A percentile compares a stretch with the other conserved stretches of the same genome.
Conservation (phyloP, 352 stramenopile genomes). For the Discostella stelligera region DNA sequence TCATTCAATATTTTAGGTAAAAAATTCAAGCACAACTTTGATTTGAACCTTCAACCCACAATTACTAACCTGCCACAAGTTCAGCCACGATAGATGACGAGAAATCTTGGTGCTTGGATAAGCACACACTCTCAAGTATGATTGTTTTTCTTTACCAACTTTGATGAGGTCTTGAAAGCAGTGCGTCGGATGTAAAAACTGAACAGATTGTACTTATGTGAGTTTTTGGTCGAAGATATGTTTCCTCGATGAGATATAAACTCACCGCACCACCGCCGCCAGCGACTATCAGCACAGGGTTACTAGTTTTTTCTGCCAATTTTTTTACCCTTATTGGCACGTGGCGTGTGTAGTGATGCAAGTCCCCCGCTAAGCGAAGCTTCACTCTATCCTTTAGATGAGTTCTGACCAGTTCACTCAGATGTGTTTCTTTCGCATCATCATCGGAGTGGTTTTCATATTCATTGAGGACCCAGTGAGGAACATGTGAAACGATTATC, state of each 20-base stretch:
- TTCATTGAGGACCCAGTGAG: slow-evolving; percentile 88
- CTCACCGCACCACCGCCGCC: slow-evolving; percentile 85
- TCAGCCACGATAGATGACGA: slow-evolving; percentile 52
- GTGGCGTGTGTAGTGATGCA: slow-evolving; percentile 92
- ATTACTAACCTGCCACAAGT: slow-evolving; percentile 49
- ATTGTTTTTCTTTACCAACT: slow-evolving; percentile 59
- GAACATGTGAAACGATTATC: slow-evolving; percentile 89
- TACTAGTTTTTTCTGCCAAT: slow-evolving; percentile 11
- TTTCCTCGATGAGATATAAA: not conserved
- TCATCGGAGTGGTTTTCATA: slow-evolving; percentile 82
- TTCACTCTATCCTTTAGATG: slow-evolving; percentile 61
- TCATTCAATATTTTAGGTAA: not conserved
- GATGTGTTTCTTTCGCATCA: slow-evolving; percentile 46
- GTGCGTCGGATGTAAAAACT: slow-evolving; percentile 88
- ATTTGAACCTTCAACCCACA: not conserved
- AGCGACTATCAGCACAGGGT: slow-evolving; percentile 82
- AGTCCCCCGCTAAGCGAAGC: slow-evolving; percentile 86
- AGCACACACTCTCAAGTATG: slow-evolving; percentile 84
- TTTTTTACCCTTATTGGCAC: slow-evolving; percentile 59
- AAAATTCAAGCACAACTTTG: not conserved
- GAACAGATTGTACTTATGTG: slow-evolving; percentile 6
- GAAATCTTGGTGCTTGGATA: slow-evolving; percentile 82
- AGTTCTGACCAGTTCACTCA: slow-evolving; percentile 60
- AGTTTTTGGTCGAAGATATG: not conserved
- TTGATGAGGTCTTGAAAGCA: slow-evolving; percentile 63